Evolutionary conservation across 164 flowering plant genomes (phyloP).

Genomic region (Protea cynaroides): DNA sequence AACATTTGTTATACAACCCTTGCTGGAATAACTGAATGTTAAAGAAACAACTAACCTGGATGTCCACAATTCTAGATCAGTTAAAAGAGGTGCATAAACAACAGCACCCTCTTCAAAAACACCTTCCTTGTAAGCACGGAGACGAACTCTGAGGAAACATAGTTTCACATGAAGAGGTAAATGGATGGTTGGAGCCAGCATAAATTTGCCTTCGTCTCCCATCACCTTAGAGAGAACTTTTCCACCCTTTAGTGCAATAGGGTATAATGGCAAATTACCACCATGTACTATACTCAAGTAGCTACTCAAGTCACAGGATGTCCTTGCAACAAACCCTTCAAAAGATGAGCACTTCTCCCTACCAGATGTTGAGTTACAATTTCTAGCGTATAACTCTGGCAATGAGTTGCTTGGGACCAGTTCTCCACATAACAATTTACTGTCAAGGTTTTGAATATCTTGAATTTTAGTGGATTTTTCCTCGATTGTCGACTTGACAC

Average conservation of each 20-base stretch:
- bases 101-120: constrained; percentile 81
- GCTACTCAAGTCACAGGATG: constrained; percentile 28
- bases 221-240: constrained; percentile 16
- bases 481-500: constrained; percentile 24
- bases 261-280: constrained; percentile 41
- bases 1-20: not conserved
- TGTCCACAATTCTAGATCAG: constrained; percentile 49
- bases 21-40: not conserved
- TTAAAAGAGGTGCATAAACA: constrained; percentile 66
- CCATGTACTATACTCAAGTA: constrained; percentile 35
- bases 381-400: constrained; percentile 1
- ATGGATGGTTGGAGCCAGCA: constrained; percentile 8
- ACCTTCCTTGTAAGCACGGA: constrained; percentile 74
- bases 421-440: constrained; percentile 4
- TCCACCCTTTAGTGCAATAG: constrained; percentile 24
- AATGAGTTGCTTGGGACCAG: constrained; percentile 3
- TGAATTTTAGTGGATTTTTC: constrained; percentile 4
- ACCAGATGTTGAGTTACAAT: constrained; percentile 5
- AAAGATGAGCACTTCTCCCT: constrained; percentile 17
- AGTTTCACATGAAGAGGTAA: constrained; percentile 19
- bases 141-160: constrained; percentile 62
- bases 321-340: constrained; percentile 52
- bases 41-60: constrained; percentile 41
- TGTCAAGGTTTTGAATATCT: constrained; percentile 5
- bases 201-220: constrained; percentile 25